Conservation (phyloP, 371 early-diverging fungal genomes). For the Saksenaea vasiformis region DNA sequence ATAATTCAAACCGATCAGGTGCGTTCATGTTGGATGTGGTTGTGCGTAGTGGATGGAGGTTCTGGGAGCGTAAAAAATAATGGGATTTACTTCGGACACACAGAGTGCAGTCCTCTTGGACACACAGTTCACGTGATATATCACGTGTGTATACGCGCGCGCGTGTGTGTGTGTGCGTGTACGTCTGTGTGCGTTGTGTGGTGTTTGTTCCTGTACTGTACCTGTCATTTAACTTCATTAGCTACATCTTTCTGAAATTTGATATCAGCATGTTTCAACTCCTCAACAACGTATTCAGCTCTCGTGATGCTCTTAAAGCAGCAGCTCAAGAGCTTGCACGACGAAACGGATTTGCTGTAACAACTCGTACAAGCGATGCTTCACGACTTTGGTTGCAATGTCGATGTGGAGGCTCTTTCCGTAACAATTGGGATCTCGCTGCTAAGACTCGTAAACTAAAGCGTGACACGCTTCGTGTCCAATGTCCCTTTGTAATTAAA, state of each 20-base stretch:
- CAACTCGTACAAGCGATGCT: not conserved
- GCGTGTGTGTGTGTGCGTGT: too few relatives aligned
- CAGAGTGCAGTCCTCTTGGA: too few relatives aligned
- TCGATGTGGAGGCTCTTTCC: not conserved
- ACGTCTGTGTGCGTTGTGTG: too few relatives aligned
- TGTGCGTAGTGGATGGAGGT: too few relatives aligned
- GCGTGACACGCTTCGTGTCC: not conserved
- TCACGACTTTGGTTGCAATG: not conserved
- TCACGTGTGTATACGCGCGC: too few relatives aligned
- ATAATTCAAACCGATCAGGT: constrained; percentile 88
- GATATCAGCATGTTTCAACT: not conserved
- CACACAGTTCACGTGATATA: too few relatives aligned
- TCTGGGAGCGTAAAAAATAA: too few relatives aligned
- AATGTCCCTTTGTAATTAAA: not conserved
- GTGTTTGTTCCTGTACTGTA: too few relatives aligned
- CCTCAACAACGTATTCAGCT: not conserved
- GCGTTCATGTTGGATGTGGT: constrained; percentile 73
- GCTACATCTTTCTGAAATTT: too few relatives aligned
- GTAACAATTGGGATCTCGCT: not conserved
- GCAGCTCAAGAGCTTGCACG: not conserved
- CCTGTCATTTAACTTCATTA: too few relatives aligned
- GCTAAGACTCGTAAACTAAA: not conserved
- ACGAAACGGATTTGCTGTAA: not conserved
- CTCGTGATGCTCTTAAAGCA: not conserved
- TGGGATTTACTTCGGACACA: too few relatives aligned